These are phyloP conservation scores for Fraxinus paxiana DNA, from an alignment of 305 asterid species.

Conservation along the genomic window DNA sequence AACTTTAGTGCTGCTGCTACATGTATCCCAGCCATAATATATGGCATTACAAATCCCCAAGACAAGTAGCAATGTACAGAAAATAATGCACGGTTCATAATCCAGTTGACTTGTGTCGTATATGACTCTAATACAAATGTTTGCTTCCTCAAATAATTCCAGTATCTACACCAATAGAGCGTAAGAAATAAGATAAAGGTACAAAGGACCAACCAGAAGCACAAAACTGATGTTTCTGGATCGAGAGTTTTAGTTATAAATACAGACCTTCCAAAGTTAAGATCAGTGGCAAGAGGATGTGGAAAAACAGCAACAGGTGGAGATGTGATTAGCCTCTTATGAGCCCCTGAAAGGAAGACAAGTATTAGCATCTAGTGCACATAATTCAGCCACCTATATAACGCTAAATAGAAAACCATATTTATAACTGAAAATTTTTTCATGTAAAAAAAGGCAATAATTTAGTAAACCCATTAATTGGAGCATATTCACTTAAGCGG, in stretches of 20 bases:
- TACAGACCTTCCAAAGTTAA: constrained; percentile 83
- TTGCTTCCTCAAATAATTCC: constrained; percentile 98
- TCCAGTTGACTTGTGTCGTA: constrained; percentile 72
- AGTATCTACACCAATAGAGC: constrained; percentile 54
- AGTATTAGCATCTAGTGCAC: constrained; percentile 20
- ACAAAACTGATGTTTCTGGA: constrained; percentile 17
- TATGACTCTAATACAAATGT: constrained; percentile 95
- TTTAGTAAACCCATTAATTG: not conserved
- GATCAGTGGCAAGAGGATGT: constrained; percentile 97
- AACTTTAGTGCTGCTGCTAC: constrained; percentile 69
- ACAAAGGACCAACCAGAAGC: constrained; percentile 17
- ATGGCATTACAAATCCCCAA: constrained; percentile 91
- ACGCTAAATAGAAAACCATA: not conserved
- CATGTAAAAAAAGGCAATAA: constrained; percentile 3
- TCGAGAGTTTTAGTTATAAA: constrained; percentile 13
- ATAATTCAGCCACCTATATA: not conserved
- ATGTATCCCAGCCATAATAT: constrained; percentile 66
- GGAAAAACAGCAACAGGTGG: constrained; percentile 99
- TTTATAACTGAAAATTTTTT: not conserved
- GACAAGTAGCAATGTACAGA: constrained; percentile 84
- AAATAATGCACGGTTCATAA: constrained; percentile 92
- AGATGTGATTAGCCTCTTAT: constrained; percentile 84
- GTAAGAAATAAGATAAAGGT: not conserved
- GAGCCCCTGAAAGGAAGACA: constrained; percentile 60
- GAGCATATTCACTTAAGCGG: constrained; percentile 8